phyloP scores from a whole-genome alignment of 768 basidiomycete genomes.

The Hemileccinum rubropunctum region DNA sequence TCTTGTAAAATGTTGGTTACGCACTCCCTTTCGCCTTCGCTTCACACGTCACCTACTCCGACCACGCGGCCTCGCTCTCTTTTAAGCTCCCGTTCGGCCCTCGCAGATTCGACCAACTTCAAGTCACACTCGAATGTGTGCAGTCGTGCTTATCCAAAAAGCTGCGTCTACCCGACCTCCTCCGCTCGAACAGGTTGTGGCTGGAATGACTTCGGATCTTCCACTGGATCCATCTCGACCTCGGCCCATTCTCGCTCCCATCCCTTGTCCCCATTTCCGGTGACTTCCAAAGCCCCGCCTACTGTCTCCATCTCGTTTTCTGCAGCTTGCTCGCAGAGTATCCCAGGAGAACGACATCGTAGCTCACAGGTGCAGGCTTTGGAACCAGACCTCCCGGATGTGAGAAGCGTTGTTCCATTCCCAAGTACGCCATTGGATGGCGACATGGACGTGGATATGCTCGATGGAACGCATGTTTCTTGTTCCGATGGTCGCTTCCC shows the following conservation, averaged over 20 bases:
- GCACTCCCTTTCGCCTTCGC: constrained; percentile 1
- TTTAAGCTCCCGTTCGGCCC: constrained; percentile 16
- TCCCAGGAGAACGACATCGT: background rate
- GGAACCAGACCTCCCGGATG: constrained; percentile 27
- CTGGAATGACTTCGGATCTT: constrained; percentile 6
- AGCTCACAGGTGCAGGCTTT: constrained; percentile 5
- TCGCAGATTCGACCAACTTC: constrained; percentile 27
- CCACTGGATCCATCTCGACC: background rate
- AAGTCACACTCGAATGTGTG: constrained; percentile 6
- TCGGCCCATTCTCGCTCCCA: constrained; percentile 6
- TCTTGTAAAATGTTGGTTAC: constrained; percentile 20
- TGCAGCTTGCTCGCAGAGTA: constrained; percentile 28
- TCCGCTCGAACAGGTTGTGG: constrained; percentile 12
- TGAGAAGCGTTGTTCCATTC: constrained; percentile 36
- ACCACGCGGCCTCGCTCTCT: background rate
- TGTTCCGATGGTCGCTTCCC: background rate
- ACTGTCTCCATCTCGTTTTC: constrained; percentile 40
- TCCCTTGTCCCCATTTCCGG: constrained; percentile 13
- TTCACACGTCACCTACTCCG: background rate
- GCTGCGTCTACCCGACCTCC: constrained; percentile 17
- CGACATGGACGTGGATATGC: constrained; percentile 25
- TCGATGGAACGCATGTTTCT: constrained; percentile 23
- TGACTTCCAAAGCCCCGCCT: constrained; percentile 34
- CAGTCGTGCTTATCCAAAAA: constrained; percentile 7
- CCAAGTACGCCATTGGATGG: constrained; percentile 29